Percentiles rank a stretch among this genome's conserved stretches.
These are phyloP conservation scores for Syzygium grande DNA, from an alignment of 345 rosid species.

Conservation along the genomic window DNA sequence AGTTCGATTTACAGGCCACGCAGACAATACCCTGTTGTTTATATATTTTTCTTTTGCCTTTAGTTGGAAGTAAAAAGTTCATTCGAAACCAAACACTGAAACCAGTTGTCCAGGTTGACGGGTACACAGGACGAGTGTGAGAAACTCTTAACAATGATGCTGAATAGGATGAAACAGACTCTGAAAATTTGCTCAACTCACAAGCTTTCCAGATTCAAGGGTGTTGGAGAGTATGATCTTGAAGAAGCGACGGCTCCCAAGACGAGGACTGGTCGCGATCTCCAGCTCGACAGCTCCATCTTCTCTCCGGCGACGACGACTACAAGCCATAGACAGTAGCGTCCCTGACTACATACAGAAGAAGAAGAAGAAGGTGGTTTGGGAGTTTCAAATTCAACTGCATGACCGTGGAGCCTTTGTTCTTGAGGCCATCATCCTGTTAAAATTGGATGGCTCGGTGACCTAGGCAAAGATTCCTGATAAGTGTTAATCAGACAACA, in stretches of 20 bases:
- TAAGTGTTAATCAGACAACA: not conserved
- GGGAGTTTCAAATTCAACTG: not conserved
- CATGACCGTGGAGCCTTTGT: not conserved
- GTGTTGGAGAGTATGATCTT: not conserved
- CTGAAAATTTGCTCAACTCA: not conserved
- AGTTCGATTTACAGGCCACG: not conserved
- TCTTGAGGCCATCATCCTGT: not conserved
- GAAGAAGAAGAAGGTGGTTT: not conserved
- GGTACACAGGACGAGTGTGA: not conserved
- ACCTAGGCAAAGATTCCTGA: not conserved
- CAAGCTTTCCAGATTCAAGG: not conserved
- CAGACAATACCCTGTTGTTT: not conserved
- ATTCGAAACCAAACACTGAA: not conserved
- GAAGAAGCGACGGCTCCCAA: not conserved
- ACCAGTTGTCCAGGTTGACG: not conserved
- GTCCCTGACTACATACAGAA: not conserved
- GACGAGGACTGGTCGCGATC: not conserved
- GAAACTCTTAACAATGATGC: accelerated
- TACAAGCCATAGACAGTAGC: not conserved
- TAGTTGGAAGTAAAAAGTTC: not conserved
- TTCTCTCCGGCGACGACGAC: not conserved
- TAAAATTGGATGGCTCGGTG: not conserved
- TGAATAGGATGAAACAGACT: not conserved
- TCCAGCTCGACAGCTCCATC: not conserved
- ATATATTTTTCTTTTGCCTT: not conserved